These are phyloP conservation scores for Vachellia collinsii DNA, from an alignment of 306 rosid species.

Conservation along the genomic window DNA sequence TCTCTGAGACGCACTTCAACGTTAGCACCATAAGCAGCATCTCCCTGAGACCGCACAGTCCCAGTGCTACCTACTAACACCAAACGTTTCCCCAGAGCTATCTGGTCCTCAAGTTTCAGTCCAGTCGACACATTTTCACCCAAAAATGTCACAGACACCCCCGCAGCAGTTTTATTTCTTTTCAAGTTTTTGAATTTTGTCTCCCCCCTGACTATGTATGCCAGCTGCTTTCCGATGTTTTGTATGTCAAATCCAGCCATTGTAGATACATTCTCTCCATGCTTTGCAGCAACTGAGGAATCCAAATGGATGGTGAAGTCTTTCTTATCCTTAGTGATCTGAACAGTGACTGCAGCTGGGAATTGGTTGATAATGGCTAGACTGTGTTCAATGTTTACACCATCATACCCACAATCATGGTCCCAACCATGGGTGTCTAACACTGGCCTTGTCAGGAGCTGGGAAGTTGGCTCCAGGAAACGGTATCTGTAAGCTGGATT, in stretches of 20 bases:
- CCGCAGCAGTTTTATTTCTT: conserved; percentile 88
- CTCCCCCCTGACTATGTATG: conserved; percentile 68
- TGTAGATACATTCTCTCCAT: conserved; percentile 80
- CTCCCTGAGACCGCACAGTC: conserved; percentile 76
- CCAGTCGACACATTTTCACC: conserved; percentile 93
- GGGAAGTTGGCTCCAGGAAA: conserved; percentile 94
- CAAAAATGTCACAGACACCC: conserved; percentile 80
- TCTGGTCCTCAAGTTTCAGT: conserved; percentile 88
- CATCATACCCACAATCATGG: conserved; percentile 98
- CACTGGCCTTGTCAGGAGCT: conserved; percentile 91
- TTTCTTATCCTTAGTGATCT: conserved; percentile 93
- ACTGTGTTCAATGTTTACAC: conserved; percentile 84
- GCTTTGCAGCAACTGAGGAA: conserved; percentile 89
- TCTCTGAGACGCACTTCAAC: conserved; percentile 91
- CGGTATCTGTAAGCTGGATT: conserved; percentile 92
- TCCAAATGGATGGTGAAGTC: conserved; percentile 94
- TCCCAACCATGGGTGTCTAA: conserved; percentile 97
- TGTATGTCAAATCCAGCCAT: conserved; percentile 99
- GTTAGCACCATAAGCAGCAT: conserved; percentile 90
- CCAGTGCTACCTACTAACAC: conserved; percentile 87
- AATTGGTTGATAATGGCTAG: conserved; percentile 69
- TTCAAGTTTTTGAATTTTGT: conserved; percentile 76
- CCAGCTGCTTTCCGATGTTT: conserved; percentile 64
- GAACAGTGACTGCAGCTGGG: conserved; percentile 82
- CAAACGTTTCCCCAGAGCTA: conserved; percentile 83